Conservation (phyloP, 2,329 filamentous ascomycete genomes). For the Aspergillus pseudoviridinutans region DNA sequence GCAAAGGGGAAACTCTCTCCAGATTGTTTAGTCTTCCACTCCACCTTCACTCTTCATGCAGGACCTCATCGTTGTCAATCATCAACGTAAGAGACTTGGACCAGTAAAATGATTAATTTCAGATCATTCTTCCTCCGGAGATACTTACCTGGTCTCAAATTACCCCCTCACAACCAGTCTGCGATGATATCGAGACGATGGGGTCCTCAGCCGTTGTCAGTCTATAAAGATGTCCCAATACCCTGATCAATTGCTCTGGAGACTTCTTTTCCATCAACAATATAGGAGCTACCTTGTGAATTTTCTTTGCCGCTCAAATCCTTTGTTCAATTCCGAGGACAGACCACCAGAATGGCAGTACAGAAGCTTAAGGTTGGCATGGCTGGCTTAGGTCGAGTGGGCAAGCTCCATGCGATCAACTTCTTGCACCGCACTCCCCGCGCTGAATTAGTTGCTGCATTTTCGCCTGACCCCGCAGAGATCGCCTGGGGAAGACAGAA, state of each 20-base stretch:
- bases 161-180: not conserved
- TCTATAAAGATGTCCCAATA: not conserved
- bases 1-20: not conserved
- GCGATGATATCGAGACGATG: not conserved
- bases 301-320: not conserved
- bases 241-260: not conserved
- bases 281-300: not conserved
- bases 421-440: conserved; percentile 46
- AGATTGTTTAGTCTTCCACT: not conserved
- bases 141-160: not conserved
- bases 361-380: conserved; percentile 44
- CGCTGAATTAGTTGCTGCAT: conserved; percentile 48
- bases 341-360: conserved; percentile 18
- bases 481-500: conserved; percentile 49
- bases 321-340: not conserved
- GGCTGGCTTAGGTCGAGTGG: conserved; percentile 51
- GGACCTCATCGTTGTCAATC: not conserved
- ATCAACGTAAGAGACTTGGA: not conserved
- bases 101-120: not conserved
- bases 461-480: conserved; percentile 44
- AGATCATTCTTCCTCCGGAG: not conserved
- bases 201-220: not conserved
- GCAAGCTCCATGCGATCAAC: conserved; percentile 49
- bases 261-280: not conserved
- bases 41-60: not conserved